phyloP scores from a whole-genome alignment of 441 rosid genomes.

The Pelargonium fulgidum region DNA sequence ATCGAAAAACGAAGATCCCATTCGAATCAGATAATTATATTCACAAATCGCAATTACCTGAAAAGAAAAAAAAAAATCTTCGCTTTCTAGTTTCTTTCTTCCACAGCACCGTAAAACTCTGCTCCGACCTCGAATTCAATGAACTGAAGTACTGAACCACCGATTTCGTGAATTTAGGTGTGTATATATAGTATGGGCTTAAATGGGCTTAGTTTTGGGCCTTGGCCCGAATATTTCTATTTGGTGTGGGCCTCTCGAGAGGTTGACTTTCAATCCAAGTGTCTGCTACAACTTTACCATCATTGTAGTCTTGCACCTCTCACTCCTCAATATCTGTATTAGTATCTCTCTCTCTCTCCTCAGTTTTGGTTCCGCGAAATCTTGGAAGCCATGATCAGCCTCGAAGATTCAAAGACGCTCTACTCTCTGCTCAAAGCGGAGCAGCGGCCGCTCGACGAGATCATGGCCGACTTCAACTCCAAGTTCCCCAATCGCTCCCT shows the following conservation, averaged over 20 bases:
- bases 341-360: background rate
- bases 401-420: conserved; percentile 21
- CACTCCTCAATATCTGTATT: background rate
- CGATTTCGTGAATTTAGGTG: background rate
- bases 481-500: conserved; percentile 37
- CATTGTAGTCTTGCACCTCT: background rate
- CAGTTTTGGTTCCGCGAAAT: background rate
- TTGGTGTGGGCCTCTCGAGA: background rate
- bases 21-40: background rate
- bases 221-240: background rate
- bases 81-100: background rate
- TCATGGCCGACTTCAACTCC: conserved; percentile 54
- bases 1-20: too few species aligned
- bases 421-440: conserved; percentile 47
- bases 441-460: conserved; percentile 48
- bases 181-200: background rate
- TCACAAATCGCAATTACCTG: background rate
- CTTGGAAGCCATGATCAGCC: conserved; percentile 28
- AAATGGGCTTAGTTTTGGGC: background rate
- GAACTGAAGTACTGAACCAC: background rate
- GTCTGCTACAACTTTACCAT: conserved; percentile 1
- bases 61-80: background rate
- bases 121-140: background rate
- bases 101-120: background rate
- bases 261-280: background rate